A percentile compares a stretch with the other conserved stretches of the same genome.
Conservation (phyloP, 2,329 filamentous ascomycete species). For the Tolypocladium inflatum region DNA sequence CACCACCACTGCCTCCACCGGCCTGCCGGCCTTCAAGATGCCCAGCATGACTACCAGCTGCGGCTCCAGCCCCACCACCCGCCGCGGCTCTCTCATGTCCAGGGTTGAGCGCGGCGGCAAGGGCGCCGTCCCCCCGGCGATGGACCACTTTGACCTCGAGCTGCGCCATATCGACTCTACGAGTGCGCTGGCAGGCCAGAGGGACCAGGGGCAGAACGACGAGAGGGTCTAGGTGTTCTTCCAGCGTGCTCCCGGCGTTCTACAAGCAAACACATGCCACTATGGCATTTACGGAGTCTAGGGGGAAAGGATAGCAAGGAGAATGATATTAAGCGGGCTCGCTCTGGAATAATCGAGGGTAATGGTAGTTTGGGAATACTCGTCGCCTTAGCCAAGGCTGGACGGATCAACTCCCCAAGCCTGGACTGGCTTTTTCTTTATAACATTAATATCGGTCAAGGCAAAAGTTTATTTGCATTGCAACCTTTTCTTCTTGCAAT, state of each 20-base stretch:
- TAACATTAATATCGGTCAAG: background rate
- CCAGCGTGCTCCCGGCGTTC: background rate
- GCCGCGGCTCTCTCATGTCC: background rate
- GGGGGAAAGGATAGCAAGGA: background rate
- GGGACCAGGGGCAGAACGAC: slow-evolving; percentile 19
- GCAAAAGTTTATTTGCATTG: background rate
- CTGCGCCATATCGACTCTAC: slow-evolving; percentile 18
- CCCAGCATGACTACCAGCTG: slow-evolving; percentile 10
- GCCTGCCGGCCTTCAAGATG: slow-evolving; percentile 7
- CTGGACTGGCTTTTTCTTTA: too few relatives aligned
- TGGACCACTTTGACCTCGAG: slow-evolving; percentile 21
- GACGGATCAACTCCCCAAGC: background rate
- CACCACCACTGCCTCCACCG: slow-evolving; percentile 1
- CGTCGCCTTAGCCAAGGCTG: background rate
- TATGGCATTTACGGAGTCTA: background rate
- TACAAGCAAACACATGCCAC: background rate
- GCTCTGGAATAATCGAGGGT: background rate
- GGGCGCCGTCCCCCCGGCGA: slow-evolving; percentile 4
- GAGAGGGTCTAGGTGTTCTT: slow-evolving; percentile 17
- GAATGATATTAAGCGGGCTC: background rate
- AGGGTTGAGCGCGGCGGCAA: background rate
- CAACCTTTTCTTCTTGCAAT: background rate
- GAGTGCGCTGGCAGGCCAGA: slow-evolving; percentile 9
- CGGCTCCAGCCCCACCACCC: slow-evolving; percentile 9
- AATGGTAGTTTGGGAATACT: background rate